phyloP scores from a whole-genome alignment of 805 yeast species.

The Wickerhamiella domercqiae region DNA sequence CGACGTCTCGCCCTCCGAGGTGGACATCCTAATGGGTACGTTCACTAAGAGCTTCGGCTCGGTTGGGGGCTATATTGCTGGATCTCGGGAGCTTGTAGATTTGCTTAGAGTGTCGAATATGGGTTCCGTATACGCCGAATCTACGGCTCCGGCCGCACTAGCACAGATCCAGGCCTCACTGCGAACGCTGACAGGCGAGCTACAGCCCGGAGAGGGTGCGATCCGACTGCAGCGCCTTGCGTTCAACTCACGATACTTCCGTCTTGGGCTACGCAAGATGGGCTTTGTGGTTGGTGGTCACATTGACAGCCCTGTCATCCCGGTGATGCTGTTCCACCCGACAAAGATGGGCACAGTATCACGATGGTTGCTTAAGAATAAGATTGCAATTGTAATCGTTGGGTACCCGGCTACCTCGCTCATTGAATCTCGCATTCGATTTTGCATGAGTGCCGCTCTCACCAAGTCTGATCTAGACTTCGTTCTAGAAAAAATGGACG shows the following conservation, averaged over 20 bases:
- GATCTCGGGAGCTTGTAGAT: conserved; percentile 50
- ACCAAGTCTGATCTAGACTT: conserved; percentile 84
- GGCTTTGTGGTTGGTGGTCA: conserved; percentile 92
- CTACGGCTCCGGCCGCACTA: conserved; percentile 81
- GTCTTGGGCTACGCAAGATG: conserved; percentile 76
- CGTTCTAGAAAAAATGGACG: conserved; percentile 16
- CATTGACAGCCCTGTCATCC: conserved; percentile 94
- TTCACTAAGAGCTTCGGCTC: conserved; percentile 97
- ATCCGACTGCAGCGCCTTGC: conserved; percentile 88
- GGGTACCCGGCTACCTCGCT: conserved; percentile 97
- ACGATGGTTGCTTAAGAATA: conserved; percentile 59
- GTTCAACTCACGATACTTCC: conserved; percentile 83
- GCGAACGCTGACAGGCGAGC: conserved; percentile 60
- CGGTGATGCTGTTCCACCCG: conserved; percentile 74
- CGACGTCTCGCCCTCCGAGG: conserved; percentile 53
- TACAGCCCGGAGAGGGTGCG: conserved; percentile 84
- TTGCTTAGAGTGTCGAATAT: conserved; percentile 57
- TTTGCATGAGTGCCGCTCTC: conserved; percentile 82
- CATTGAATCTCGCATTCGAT: conserved; percentile 74
- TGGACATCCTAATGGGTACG: conserved; percentile 94
- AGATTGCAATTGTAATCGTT: conserved; percentile 88
- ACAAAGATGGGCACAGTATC: conserved; percentile 90
- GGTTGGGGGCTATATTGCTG: conserved; percentile 95
- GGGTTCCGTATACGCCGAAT: conserved; percentile 65
- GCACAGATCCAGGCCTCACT: conserved; percentile 75